Evolutionary conservation across 106 monocot genomes (phyloP).

Genomic region (Dendrobium nobile): DNA sequence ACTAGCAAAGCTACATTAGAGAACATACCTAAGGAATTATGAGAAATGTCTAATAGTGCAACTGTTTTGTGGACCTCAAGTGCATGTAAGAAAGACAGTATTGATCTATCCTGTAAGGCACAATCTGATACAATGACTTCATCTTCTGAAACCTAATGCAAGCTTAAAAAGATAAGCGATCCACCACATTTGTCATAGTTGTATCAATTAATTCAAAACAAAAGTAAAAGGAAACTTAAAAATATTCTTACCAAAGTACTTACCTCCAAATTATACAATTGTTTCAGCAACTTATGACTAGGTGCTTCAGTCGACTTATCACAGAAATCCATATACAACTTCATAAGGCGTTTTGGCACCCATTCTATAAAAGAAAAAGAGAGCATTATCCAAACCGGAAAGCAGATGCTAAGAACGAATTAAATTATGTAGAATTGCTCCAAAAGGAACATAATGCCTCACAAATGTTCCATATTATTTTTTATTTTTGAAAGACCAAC

Average conservation of each 20-base stretch:
- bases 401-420: neutral
- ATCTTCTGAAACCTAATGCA: slow-evolving; percentile 80
- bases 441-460: neutral
- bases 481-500: no score
- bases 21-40: slow-evolving; percentile 74
- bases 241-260: neutral
- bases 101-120: slow-evolving; percentile 72
- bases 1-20: neutral
- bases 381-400: neutral
- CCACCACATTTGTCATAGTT: neutral
- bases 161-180: neutral
- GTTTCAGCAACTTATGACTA: slow-evolving; percentile 54
- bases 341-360: slow-evolving; percentile 85
- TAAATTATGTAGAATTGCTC: neutral
- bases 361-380: slow-evolving; percentile 46
- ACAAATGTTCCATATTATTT: neutral
- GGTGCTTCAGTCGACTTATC: slow-evolving; percentile 53
- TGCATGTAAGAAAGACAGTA: slow-evolving; percentile 76
- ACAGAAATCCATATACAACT: slow-evolving; percentile 67
- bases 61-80: slow-evolving; percentile 66
- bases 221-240: slow-evolving; percentile 4
- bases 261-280: slow-evolving; percentile 82
- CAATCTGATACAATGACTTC: slow-evolving; percentile 77
- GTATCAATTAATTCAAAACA: neutral
- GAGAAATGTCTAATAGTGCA: slow-evolving; percentile 75